These are phyloP conservation scores for Suillus ampliporus DNA, from an alignment of 768 basidiomycete species.

Conservation along the genomic window DNA sequence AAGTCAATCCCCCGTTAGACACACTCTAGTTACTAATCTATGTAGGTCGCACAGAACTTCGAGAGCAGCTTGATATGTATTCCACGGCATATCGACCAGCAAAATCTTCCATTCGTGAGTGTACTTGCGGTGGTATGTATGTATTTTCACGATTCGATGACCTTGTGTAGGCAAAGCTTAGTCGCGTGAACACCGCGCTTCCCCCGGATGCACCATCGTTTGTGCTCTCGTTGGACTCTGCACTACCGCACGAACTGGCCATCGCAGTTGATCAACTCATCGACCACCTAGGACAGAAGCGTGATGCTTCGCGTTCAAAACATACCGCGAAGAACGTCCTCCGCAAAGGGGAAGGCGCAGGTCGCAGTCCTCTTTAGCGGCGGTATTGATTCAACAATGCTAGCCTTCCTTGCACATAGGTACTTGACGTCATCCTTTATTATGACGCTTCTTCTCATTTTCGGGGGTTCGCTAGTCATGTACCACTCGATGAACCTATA, in stretches of 20 bases:
- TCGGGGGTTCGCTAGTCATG: conserved; percentile 52
- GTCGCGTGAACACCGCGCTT: conserved; percentile 51
- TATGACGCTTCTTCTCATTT: background rate
- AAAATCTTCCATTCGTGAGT: conserved; percentile 31
- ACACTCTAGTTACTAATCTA: conserved; percentile 13
- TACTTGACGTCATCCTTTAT: conserved; percentile 31
- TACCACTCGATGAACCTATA: conserved; percentile 80
- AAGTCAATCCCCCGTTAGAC: conserved; percentile 7
- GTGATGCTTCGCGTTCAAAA: conserved; percentile 70
- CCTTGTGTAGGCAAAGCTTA: conserved; percentile 46
- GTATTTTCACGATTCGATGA: background rate
- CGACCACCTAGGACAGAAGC: conserved; percentile 62
- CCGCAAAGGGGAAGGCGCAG: conserved; percentile 48
- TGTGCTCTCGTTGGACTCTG: conserved; percentile 37
- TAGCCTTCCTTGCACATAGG: conserved; percentile 83
- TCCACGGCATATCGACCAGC: conserved; percentile 24
- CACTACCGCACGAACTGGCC: conserved; percentile 49
- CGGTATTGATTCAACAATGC: conserved; percentile 89
- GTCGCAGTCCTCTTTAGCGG: conserved; percentile 94
- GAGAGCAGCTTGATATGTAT: conserved; percentile 23
- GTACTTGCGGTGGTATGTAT: too few species aligned
- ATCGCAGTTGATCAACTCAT: conserved; percentile 57
- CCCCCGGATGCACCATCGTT: conserved; percentile 50
- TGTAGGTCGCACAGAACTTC: conserved; percentile 29
- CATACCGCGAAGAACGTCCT: conserved; percentile 59